phyloP scores from a whole-genome alignment of 768 basidiomycete genomes.

The Leccinum arenicola region DNA sequence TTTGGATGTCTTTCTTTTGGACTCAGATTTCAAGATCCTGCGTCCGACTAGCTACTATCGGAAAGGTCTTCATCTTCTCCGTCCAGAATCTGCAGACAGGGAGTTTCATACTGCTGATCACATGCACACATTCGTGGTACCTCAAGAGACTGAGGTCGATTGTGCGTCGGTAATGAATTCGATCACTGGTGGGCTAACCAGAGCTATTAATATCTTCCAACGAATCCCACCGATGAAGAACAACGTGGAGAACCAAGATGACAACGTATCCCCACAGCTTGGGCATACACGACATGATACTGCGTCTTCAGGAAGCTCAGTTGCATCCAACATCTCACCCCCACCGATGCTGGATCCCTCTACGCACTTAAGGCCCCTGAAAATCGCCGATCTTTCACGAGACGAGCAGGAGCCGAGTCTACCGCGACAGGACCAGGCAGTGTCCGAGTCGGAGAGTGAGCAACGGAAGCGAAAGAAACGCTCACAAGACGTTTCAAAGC shows the following conservation, averaged over 20 bases:
- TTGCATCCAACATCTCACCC: constrained; percentile 38
- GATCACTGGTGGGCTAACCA: constrained; percentile 46
- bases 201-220: constrained; percentile 38
- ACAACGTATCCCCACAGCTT: neutral
- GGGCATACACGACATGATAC: constrained; percentile 14
- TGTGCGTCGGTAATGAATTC: constrained; percentile 45
- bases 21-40: constrained; percentile 84
- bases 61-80: constrained; percentile 72
- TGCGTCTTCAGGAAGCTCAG: constrained; percentile 34
- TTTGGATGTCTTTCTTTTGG: constrained; percentile 93
- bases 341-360: constrained; percentile 78
- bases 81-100: constrained; percentile 33
- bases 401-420: constrained; percentile 20
- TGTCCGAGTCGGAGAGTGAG: constrained; percentile 31
- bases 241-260: constrained; percentile 7
- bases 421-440: constrained; percentile 12
- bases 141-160: constrained; percentile 31
- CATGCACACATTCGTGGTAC: constrained; percentile 17
- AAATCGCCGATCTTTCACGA: constrained; percentile 15
- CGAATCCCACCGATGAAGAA: constrained; percentile 13
- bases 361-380: constrained; percentile 64
- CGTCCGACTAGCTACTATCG: constrained; percentile 89
- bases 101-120: constrained; percentile 21
- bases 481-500: constrained; percentile 72
- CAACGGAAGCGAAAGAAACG: constrained; percentile 47